Conservation (phyloP, 2,329 filamentous ascomycete genomes). For the Hypoxylon sp. region DNA sequence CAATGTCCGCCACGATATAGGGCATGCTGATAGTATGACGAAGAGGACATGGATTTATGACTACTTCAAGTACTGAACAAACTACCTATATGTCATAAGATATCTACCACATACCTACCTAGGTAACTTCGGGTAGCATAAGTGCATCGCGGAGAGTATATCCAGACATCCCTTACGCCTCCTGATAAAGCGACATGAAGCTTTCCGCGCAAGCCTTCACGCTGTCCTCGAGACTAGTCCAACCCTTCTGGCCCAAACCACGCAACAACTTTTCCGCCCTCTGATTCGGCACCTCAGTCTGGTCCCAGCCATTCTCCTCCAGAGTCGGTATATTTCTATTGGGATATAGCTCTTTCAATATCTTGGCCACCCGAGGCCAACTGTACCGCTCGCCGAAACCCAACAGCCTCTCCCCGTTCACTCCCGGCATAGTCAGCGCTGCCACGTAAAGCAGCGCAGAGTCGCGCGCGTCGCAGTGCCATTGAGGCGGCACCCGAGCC, state of each 20-base stretch:
- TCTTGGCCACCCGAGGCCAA: constrained; percentile 42
- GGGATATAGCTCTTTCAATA: constrained; percentile 44
- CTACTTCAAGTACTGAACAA: no score
- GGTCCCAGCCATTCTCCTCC: constrained; percentile 43
- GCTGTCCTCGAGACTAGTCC: constrained; percentile 47
- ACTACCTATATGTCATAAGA: no score
- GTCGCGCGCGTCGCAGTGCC: constrained; percentile 45
- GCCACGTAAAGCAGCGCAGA: constrained; percentile 46
- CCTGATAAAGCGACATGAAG: constrained; percentile 7
- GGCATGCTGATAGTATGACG: no score
- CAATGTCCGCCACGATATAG: no score
- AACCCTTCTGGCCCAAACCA: constrained; percentile 40
- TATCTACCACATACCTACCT: no score
- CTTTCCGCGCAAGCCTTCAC: constrained; percentile 39
- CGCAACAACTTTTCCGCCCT: constrained; percentile 41
- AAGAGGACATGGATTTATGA: no score
- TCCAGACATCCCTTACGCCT: neutral
- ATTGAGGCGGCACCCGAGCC: constrained; percentile 42
- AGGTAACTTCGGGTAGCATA: no score
- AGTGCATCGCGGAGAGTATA: no score
- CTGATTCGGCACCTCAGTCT: constrained; percentile 45
- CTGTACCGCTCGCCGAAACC: constrained; percentile 46
- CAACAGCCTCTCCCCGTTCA: constrained; percentile 46
- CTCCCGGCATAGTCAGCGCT: constrained; percentile 40
- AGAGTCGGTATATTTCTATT: constrained; percentile 38